These are phyloP conservation scores for Saturnispora sekii DNA, from an alignment of 805 yeast genomes.

Conservation along the genomic window DNA sequence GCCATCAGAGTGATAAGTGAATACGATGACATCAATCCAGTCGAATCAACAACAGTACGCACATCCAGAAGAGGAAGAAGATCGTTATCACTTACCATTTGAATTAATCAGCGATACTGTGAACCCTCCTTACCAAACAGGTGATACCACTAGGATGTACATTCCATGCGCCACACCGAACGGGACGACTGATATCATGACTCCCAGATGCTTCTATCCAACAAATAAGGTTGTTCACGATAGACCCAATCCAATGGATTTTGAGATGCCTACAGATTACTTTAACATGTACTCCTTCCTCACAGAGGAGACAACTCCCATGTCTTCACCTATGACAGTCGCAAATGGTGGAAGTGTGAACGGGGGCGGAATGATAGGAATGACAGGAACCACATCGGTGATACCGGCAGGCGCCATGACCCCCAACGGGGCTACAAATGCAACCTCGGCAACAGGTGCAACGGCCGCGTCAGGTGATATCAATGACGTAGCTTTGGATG, in stretches of 20 bases:
- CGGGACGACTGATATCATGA: neutral
- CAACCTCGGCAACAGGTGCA: neutral
- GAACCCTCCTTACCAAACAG: no score
- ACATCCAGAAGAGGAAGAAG: no score
- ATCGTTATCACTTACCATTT: no score
- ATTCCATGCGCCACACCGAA: no score
- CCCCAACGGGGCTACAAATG: neutral
- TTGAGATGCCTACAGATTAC: constrained; percentile 5
- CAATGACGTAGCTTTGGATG: constrained; percentile 4
- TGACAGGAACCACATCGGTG: no score
- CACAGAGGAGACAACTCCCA: neutral
- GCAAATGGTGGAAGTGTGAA: neutral
- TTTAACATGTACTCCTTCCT: constrained; percentile 3
- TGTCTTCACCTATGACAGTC: constrained; percentile 1
- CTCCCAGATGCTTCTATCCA: constrained; percentile 7
- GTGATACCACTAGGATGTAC: no score
- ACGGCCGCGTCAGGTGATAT: neutral
- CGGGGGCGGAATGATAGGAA: neutral
- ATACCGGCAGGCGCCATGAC: neutral
- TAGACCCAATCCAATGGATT: constrained; percentile 1
- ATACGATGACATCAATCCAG: no score
- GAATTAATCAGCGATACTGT: no score
- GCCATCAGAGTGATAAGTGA: no score
- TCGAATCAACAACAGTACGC: no score
- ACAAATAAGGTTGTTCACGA: neutral